phyloP scores from a whole-genome alignment of 345 rosid species.

The Hibiscus tridactylites region DNA sequence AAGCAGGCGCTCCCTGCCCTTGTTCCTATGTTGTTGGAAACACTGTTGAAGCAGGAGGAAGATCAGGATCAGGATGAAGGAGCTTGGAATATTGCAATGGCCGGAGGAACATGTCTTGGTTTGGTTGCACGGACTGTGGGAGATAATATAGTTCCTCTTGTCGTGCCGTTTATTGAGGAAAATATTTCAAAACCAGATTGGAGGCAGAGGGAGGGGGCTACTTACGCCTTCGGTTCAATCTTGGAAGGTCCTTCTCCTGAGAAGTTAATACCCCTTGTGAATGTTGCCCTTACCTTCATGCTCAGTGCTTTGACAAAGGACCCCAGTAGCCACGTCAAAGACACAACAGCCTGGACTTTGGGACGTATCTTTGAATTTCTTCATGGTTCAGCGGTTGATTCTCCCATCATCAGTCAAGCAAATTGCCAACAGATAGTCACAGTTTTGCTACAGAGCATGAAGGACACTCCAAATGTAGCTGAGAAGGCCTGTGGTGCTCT shows the following conservation, averaged over 20 bases:
- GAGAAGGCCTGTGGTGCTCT: slow-evolving; percentile 14
- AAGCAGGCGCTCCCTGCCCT: slow-evolving; percentile 59
- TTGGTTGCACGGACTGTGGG: slow-evolving; percentile 65
- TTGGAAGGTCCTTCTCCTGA: slow-evolving; percentile 62
- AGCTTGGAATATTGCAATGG: slow-evolving; percentile 59
- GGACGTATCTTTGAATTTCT: slow-evolving; percentile 76
- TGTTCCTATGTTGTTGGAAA: slow-evolving; percentile 51
- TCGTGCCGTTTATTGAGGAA: slow-evolving; percentile 62
- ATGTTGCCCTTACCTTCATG: slow-evolving; percentile 53
- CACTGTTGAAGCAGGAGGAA: slow-evolving; percentile 57
- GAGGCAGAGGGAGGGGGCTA: slow-evolving; percentile 37
- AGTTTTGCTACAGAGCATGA: slow-evolving; percentile 63
- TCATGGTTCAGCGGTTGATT: slow-evolving; percentile 54
- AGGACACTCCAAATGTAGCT: slow-evolving; percentile 26
- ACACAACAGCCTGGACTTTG: slow-evolving; percentile 58
- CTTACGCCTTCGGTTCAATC: slow-evolving; percentile 51
- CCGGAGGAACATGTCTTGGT: slow-evolving; percentile 30
- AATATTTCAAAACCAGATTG: slow-evolving; percentile 59
- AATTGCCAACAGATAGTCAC: slow-evolving; percentile 78
- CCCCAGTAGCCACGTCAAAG: slow-evolving; percentile 44
- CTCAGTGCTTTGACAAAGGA: slow-evolving; percentile 42
- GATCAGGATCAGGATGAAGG: slow-evolving; percentile 59
- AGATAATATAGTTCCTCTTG: slow-evolving; percentile 56
- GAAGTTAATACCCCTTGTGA: slow-evolving; percentile 43
- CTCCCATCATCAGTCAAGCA: slow-evolving; percentile 51